A percentile compares a stretch with the other conserved stretches of the same genome.
Conservation (phyloP, 441 rosid genomes). For the Arabidopsis hybrid region DNA sequence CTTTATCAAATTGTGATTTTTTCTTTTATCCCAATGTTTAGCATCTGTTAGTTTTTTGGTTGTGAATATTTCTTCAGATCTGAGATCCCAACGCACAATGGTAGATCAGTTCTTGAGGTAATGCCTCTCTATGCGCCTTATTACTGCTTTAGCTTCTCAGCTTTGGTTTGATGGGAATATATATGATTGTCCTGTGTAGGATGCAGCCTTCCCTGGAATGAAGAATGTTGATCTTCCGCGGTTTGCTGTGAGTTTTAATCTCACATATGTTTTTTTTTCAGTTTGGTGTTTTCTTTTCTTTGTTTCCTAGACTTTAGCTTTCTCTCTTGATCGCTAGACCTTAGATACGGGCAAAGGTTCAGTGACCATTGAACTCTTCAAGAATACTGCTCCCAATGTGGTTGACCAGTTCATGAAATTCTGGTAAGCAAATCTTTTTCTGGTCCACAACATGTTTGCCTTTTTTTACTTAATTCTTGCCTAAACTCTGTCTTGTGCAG, state of each 20-base stretch:
- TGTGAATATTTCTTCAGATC: slow-evolving; percentile 52
- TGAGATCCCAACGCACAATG: slow-evolving; percentile 48
- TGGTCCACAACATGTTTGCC: neutral
- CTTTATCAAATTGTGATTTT: slow-evolving; percentile 7
- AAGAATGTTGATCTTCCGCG: slow-evolving; percentile 59
- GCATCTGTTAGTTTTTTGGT: slow-evolving; percentile 4
- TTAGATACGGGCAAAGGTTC: slow-evolving; percentile 76
- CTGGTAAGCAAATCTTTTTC: slow-evolving; percentile 52
- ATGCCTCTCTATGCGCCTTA: neutral
- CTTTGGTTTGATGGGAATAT: neutral
- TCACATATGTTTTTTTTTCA: neutral
- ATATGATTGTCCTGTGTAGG: slow-evolving; percentile 49
- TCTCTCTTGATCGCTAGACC: slow-evolving; percentile 48
- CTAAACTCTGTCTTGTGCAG: slow-evolving; percentile 44
- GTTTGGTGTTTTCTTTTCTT: neutral
- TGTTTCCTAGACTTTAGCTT: neutral
- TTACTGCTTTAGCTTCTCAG: neutral
- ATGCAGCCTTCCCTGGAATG: slow-evolving; percentile 44
- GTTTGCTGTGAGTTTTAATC: slow-evolving; percentile 55
- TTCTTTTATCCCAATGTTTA: neutral
- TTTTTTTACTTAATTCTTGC: neutral
- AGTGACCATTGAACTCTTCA: slow-evolving; percentile 75
- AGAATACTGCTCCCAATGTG: slow-evolving; percentile 67
- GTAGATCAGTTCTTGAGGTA: slow-evolving; percentile 59
- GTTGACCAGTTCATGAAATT: slow-evolving; percentile 75